A percentile compares a stretch with the other conserved stretches of the same genome.
Conservation (phyloP, 495 filamentous ascomycete species). For the Daldinia bambusicola region DNA sequence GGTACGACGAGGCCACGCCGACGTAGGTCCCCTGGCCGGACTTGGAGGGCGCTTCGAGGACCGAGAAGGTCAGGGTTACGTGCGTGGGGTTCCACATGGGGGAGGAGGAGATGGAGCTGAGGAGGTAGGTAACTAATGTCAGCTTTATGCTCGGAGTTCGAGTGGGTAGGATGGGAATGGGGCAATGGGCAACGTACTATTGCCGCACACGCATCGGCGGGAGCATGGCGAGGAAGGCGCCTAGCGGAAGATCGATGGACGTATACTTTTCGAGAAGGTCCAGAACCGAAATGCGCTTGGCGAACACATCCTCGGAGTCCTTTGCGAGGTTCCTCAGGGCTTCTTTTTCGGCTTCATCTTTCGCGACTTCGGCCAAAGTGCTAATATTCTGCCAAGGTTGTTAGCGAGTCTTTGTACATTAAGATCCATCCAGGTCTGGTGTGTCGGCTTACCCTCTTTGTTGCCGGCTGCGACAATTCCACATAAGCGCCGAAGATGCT, state of each 20-base stretch:
- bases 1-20: constrained; percentile 70
- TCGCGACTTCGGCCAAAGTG: constrained; percentile 54
- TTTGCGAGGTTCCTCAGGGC: constrained; percentile 62
- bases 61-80: constrained; percentile 73
- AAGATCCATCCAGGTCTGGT: neutral
- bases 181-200: constrained; percentile 57
- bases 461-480: constrained; percentile 76
- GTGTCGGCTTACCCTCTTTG: constrained; percentile 55
- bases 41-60: constrained; percentile 67
- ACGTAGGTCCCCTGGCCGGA: constrained; percentile 59
- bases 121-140: no score
- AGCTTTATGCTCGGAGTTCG: constrained; percentile 3
- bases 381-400: constrained; percentile 55
- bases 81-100: constrained; percentile 66
- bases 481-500: constrained; percentile 76
- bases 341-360: constrained; percentile 48
- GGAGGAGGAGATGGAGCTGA: constrained; percentile 76
- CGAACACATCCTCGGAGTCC: constrained; percentile 64
- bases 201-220: constrained; percentile 79
- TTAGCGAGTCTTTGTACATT: constrained; percentile 13
- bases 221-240: constrained; percentile 72
- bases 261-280: constrained; percentile 72
- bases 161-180: neutral
- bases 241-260: constrained; percentile 65
- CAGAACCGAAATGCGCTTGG: constrained; percentile 69